A percentile compares a stretch with the other conserved stretches of the same genome.
These are phyloP conservation scores for Trifolium repens DNA, from an alignment of 306 rosid genomes.

Conservation along the genomic window DNA sequence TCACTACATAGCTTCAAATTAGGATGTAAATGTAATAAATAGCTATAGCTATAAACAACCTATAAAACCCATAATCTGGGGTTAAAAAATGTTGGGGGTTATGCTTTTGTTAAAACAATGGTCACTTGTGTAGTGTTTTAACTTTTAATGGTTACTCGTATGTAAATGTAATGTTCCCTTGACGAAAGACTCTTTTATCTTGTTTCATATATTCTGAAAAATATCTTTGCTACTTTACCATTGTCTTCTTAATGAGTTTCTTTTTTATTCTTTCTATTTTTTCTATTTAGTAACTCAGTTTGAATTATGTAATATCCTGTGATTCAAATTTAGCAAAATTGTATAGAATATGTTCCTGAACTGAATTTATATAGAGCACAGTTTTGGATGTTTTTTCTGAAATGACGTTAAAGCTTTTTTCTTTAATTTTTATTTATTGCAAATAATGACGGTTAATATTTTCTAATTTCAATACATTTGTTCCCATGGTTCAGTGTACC, in stretches of 20 bases:
- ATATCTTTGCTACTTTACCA: neutral
- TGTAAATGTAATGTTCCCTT: neutral
- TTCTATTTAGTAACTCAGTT: conserved; percentile 21
- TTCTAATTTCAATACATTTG: conserved; percentile 4
- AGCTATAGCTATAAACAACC: neutral
- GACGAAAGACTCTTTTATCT: neutral
- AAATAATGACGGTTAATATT: conserved; percentile 3
- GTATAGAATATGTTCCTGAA: conserved; percentile 10
- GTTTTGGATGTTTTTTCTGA: conserved; percentile 15
- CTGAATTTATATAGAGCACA: neutral
- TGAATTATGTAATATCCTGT: conserved; percentile 7
- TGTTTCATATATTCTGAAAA: conserved; percentile 7
- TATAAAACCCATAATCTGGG: neutral
- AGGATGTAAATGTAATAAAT: neutral
- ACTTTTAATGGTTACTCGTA: neutral
- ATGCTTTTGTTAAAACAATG: conserved; percentile 12
- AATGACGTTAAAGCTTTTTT: neutral
- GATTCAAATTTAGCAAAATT: conserved; percentile 15
- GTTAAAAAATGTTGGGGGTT: neutral
- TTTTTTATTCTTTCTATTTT: neutral
- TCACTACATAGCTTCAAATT: neutral
- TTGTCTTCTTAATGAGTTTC: neutral
- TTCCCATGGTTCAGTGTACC: conserved; percentile 58
- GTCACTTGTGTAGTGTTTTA: neutral
- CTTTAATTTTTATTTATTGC: neutral